phyloP scores from a whole-genome alignment of 768 basidiomycete genomes.

The Amanita brunnescens region DNA sequence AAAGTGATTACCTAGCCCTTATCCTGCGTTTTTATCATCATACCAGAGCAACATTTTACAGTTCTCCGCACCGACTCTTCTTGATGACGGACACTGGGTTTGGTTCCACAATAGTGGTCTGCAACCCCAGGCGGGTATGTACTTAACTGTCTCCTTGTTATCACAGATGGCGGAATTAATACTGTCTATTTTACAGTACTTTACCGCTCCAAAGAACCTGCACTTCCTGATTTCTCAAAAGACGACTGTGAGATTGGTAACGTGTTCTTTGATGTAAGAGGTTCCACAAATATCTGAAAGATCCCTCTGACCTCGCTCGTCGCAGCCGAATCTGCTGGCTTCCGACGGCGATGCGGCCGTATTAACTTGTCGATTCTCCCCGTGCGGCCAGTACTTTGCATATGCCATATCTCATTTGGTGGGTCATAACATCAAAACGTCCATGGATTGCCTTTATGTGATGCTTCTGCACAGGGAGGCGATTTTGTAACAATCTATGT shows the following conservation, averaged over 20 bases:
- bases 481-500: not conserved
- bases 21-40: not conserved
- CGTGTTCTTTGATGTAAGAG: not conserved
- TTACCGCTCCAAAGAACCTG: not conserved
- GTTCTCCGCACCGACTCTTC: not conserved
- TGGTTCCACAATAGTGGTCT: not conserved
- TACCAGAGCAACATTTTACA: not conserved
- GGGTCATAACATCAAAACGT: not conserved
- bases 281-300: not conserved
- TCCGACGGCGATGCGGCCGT: not conserved
- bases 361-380: not conserved
- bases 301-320: not conserved
- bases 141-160: not conserved
- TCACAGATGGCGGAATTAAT: not conserved
- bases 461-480: not conserved
- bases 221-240: not conserved
- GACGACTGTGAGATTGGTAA: not conserved
- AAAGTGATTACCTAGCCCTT: not conserved
- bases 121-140: not conserved
- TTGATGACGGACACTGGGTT: not conserved
- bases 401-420: too few species aligned
- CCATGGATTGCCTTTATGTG: not conserved
- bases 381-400: not conserved
- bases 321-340: not conserved
- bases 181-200: not conserved